Evolutionary conservation across 805 yeast genomes (phyloP).

Genomic region (Cyberlindnera americana): DNA sequence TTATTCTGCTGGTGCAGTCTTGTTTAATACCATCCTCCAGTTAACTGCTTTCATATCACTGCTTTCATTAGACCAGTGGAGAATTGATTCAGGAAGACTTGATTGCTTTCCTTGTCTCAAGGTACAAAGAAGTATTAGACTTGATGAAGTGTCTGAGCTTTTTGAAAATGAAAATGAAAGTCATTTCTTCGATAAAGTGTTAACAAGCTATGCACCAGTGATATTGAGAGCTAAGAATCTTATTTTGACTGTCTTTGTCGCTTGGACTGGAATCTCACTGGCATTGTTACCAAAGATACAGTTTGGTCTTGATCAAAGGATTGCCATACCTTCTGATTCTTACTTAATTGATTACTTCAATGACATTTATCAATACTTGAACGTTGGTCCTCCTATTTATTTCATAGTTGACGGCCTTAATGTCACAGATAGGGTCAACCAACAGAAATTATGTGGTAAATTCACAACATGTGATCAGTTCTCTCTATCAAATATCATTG

Average conservation of each 20-base stretch:
- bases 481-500: constrained; percentile 76
- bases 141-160: constrained; percentile 25
- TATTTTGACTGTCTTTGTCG: constrained; percentile 50
- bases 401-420: constrained; percentile 73
- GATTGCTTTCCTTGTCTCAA: constrained; percentile 61
- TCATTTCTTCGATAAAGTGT: constrained; percentile 36
- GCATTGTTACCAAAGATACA: constrained; percentile 64
- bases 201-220: constrained; percentile 50
- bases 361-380: constrained; percentile 67
- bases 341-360: constrained; percentile 78
- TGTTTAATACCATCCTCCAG: constrained; percentile 73
- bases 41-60: constrained; percentile 77
- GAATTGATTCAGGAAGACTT: constrained; percentile 54
- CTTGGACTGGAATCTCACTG: constrained; percentile 67
- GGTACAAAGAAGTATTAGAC: constrained; percentile 14
- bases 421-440: constrained; percentile 56
- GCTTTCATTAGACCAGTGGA: constrained; percentile 59
- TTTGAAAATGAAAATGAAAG: constrained; percentile 29
- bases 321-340: constrained; percentile 82
- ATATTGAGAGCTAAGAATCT: constrained; percentile 46
- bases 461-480: constrained; percentile 78
- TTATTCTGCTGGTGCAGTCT: constrained; percentile 83
- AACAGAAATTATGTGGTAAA: constrained; percentile 79
- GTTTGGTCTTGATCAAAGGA: constrained; percentile 84
- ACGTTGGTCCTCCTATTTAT: constrained; percentile 90